Evolutionary conservation across 352 stramenopile species (phyloP).

Genomic region (Phytopythium kandeliae): DNA sequence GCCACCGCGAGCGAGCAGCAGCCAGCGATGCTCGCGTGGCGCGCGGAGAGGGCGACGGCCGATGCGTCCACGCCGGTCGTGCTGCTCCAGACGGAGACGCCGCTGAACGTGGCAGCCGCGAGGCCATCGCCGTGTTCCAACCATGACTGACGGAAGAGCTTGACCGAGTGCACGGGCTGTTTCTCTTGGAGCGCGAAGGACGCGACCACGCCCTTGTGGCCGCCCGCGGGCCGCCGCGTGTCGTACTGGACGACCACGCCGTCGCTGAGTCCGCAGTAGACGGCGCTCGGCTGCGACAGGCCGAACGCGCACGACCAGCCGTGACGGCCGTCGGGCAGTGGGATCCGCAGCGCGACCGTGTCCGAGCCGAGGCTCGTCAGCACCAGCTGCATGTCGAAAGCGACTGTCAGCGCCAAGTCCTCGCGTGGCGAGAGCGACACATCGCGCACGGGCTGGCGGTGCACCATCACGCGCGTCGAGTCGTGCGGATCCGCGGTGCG

Average conservation of each 20-base stretch:
- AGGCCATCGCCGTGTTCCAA: slow-evolving; percentile 18
- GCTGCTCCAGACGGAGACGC: slow-evolving; percentile 29
- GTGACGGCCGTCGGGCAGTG: slow-evolving; percentile 30
- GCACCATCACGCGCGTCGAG: slow-evolving; percentile 18
- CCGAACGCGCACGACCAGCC: slow-evolving; percentile 55
- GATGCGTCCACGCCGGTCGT: not conserved
- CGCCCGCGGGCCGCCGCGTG: slow-evolving; percentile 25
- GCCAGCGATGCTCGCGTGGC: slow-evolving; percentile 12
- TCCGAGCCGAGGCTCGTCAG: slow-evolving; percentile 40
- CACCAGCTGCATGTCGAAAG: slow-evolving; percentile 55
- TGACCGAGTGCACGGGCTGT: slow-evolving; percentile 51
- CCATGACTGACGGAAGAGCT: slow-evolving; percentile 17
- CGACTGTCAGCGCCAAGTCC: slow-evolving; percentile 36
- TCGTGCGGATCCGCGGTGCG: slow-evolving; percentile 28
- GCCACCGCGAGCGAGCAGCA: slow-evolving; percentile 30
- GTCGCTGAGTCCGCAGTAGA: slow-evolving; percentile 57
- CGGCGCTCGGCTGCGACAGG: slow-evolving; percentile 23
- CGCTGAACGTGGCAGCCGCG: slow-evolving; percentile 35
- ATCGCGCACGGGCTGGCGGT: slow-evolving; percentile 52
- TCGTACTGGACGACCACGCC: slow-evolving; percentile 44
- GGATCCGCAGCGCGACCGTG: slow-evolving; percentile 30
- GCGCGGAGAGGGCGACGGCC: slow-evolving; percentile 11
- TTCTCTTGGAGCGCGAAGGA: slow-evolving; percentile 27
- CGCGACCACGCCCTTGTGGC: slow-evolving; percentile 22
- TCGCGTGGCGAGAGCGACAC: slow-evolving; percentile 31